Evolutionary conservation across 2,329 filamentous ascomycete species (phyloP).

Genomic region (Exophiala bonariae): DNA sequence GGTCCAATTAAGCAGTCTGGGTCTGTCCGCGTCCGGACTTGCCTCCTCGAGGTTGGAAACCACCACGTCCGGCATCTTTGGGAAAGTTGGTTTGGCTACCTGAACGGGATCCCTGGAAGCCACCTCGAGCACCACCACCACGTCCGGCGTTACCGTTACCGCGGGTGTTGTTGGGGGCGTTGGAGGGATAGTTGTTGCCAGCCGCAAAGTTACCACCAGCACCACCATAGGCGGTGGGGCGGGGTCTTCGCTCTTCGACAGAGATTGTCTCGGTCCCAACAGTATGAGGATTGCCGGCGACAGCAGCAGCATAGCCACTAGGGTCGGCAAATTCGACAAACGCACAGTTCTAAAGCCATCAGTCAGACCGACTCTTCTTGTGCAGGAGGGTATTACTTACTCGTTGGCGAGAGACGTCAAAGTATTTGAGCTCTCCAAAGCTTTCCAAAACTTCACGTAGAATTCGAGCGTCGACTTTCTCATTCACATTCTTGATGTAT

Average conservation of each 20-base stretch:
- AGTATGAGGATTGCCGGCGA: conserved; percentile 79
- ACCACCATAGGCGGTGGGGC: conserved; percentile 66
- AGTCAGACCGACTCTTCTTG: conserved; percentile 15
- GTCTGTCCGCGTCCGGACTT: conserved; percentile 51
- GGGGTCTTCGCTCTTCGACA: conserved; percentile 85
- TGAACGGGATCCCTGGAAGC: conserved; percentile 46
- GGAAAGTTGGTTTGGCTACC: conserved; percentile 67
- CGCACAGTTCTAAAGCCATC: conserved; percentile 74
- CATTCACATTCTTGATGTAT: conserved; percentile 94
- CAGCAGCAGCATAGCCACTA: conserved; percentile 79
- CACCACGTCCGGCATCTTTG: conserved; percentile 68
- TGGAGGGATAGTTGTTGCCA: conserved; percentile 50
- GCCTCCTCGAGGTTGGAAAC: conserved; percentile 64
- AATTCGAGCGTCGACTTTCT: conserved; percentile 75
- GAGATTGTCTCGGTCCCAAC: conserved; percentile 79
- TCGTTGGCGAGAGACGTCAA: conserved; percentile 70
- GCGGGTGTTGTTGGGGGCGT: conserved; percentile 59
- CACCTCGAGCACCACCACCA: conserved; percentile 49
- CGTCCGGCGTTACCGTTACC: conserved; percentile 67
- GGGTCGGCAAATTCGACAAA: conserved; percentile 89
- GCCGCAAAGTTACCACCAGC: conserved; percentile 32
- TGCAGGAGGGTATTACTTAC: conserved; percentile 49
- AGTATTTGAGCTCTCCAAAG: conserved; percentile 65
- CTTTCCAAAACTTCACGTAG: conserved; percentile 70
- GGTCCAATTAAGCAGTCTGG: conserved; percentile 40